Evolutionary conservation across 2,329 filamentous ascomycete species (phyloP).

Genomic region (Albophoma yamanashiensis): DNA sequence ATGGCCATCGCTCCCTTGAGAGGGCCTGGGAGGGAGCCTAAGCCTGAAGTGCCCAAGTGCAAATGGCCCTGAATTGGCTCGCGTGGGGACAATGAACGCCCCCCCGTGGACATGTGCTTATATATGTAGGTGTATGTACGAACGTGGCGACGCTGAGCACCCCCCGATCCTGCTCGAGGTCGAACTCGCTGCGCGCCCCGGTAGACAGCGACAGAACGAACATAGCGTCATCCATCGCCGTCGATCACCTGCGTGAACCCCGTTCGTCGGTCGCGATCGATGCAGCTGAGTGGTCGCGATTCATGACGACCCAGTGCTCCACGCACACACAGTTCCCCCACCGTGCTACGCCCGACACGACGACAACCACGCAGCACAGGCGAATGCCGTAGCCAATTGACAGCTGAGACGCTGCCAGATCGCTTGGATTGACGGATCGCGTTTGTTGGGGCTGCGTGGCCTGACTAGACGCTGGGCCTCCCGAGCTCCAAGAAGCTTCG

Average conservation of each 20-base stretch:
- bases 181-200: background rate
- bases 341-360: background rate
- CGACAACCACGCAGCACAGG: background rate
- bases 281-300: background rate
- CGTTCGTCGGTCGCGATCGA: background rate
- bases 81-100: background rate
- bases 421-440: background rate
- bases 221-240: background rate
- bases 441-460: background rate
- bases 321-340: background rate
- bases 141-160: background rate
- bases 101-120: background rate
- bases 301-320: background rate
- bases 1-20: background rate
- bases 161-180: background rate
- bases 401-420: background rate
- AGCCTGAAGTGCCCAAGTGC: background rate
- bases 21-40: background rate
- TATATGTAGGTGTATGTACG: too few relatives aligned
- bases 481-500: background rate
- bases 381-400: background rate
- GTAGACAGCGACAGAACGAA: background rate
- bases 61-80: background rate
- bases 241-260: background rate
- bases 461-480: background rate